These are phyloP conservation scores for Nemania bipapillata DNA, from an alignment of 2,329 filamentous ascomycete species.

Conservation along the genomic window DNA sequence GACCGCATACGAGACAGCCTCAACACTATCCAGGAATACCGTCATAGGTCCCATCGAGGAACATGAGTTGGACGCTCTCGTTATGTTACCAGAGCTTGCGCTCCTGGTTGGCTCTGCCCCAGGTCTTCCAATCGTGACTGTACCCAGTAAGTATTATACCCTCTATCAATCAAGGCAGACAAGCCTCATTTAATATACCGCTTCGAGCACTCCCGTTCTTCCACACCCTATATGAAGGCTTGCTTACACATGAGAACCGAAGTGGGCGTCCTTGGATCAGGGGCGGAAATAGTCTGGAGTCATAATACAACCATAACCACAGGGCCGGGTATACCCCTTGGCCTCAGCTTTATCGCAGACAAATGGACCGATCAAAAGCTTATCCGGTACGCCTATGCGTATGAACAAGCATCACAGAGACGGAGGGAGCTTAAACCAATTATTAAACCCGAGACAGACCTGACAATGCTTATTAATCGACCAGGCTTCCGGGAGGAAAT, in stretches of 20 bases:
- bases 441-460: constrained; percentile 28
- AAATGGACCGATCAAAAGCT: constrained; percentile 37
- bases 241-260: constrained; percentile 1
- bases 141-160: constrained; percentile 34
- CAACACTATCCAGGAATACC: not conserved
- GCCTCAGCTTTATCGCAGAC: constrained; percentile 38
- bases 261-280: constrained; percentile 36
- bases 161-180: not conserved
- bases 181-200: not conserved
- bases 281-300: constrained; percentile 18
- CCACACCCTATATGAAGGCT: not conserved
- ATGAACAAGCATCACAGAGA: constrained; percentile 36
- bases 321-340: constrained; percentile 35
- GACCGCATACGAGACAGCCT: constrained; percentile 25
- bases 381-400: constrained; percentile 38
- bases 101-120: constrained; percentile 23
- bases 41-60: constrained; percentile 25
- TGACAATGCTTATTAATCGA: constrained; percentile 18
- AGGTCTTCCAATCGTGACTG: constrained; percentile 41
- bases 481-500: not conserved
- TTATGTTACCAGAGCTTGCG: constrained; percentile 26
- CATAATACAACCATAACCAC: not conserved
- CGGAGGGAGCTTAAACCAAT: constrained; percentile 27
- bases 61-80: constrained; percentile 23
- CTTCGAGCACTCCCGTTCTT: not conserved